Percentiles rank a stretch among this genome's conserved stretches.
Evolutionary conservation across 202 grass and related monocot genomes (phyloP).

Genomic region (Alloteropsis angusta): DNA sequence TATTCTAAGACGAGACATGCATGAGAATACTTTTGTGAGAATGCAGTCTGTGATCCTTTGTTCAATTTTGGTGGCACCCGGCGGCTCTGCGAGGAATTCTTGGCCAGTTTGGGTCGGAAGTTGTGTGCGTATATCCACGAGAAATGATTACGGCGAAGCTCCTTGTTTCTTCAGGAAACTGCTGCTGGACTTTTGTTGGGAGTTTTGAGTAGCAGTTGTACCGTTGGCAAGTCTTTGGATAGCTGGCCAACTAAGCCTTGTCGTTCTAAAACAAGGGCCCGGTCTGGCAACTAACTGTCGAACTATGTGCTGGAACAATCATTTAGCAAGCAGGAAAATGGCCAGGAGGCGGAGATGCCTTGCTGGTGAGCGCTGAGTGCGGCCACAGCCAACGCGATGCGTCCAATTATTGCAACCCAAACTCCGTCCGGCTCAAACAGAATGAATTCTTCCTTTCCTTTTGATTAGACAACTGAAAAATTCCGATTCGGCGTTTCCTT

Average conservation of each 20-base stretch:
- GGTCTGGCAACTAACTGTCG: constrained; percentile 10
- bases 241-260: constrained; percentile 19
- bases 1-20: background rate
- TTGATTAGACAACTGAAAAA: too few relatives aligned
- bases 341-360: constrained; percentile 29
- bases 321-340: constrained; percentile 25
- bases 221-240: background rate
- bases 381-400: constrained; percentile 14
- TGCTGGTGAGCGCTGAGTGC: constrained; percentile 23
- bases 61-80: background rate
- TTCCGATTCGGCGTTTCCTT: background rate
- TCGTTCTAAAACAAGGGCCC: background rate
- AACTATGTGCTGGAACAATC: constrained; percentile 8
- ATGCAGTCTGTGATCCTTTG: background rate
- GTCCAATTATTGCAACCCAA: constrained; percentile 1
- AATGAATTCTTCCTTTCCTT: constrained; percentile 3
- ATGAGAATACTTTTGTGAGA: background rate
- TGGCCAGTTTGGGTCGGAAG: background rate
- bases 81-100: background rate
- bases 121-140: background rate
- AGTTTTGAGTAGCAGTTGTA: background rate
- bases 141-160: background rate
- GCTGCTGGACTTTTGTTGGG: background rate
- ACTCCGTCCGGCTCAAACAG: background rate
- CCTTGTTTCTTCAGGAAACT: background rate